Evolutionary conservation across 176 grass and related monocot species (phyloP).

Genomic region (Juncus inflexus): DNA sequence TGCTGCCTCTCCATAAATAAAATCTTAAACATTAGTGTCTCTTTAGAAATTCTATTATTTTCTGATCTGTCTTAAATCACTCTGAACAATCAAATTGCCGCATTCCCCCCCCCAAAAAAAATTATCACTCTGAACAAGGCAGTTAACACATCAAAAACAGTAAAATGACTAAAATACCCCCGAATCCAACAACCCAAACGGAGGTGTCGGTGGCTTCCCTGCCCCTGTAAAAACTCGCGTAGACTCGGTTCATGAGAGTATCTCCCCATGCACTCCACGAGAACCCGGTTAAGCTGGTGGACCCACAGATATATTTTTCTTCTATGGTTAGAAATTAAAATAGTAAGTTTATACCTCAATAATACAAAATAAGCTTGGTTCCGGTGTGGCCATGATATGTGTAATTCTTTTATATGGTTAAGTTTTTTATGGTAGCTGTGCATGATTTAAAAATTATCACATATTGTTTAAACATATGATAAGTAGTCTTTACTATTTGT

Average conservation of each 20-base stretch:
- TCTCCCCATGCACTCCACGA: not conserved
- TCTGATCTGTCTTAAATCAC: too few relatives aligned
- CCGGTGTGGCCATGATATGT: not conserved
- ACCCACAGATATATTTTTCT: not conserved
- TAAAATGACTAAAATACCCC: conserved; percentile 18
- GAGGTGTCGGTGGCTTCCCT: conserved; percentile 11
- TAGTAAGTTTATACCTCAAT: too few relatives aligned
- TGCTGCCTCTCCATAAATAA: too few relatives aligned
- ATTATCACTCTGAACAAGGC: not conserved
- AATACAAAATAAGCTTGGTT: not conserved
- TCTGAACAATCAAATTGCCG: not conserved
- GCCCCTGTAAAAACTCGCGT: not conserved
- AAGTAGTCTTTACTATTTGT: not conserved
- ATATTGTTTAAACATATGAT: not conserved
- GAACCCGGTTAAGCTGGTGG: not conserved
- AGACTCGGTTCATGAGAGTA: conserved; percentile 14
- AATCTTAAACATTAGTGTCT: too few relatives aligned
- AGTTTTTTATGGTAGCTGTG: too few relatives aligned
- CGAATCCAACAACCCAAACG: not conserved
- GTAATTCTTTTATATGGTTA: not conserved
- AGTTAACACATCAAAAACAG: conserved; percentile 13
- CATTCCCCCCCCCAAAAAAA: not conserved
- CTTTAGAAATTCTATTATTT: too few relatives aligned
- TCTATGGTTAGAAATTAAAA: not conserved
- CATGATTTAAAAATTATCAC: too few relatives aligned